These are phyloP conservation scores for Alternaria longipes DNA, from an alignment of 2,329 filamentous ascomycete genomes.

Conservation along the genomic window DNA sequence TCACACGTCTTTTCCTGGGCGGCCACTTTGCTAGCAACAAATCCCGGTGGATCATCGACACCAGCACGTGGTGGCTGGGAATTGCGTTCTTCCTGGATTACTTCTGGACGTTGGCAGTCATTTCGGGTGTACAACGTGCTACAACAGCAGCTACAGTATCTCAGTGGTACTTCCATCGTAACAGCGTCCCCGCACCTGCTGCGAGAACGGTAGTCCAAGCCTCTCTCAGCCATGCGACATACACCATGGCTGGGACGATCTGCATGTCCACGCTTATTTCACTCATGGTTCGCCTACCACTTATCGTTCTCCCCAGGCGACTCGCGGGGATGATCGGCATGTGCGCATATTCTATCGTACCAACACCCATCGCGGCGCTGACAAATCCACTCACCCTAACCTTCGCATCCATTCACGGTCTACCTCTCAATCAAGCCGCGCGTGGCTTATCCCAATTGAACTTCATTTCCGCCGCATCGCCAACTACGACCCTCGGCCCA, in stretches of 20 bases:
- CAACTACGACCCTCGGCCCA: conserved; percentile 71
- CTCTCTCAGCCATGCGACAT: conserved; percentile 80
- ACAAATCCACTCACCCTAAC: conserved; percentile 93
- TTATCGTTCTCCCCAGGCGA: conserved; percentile 82
- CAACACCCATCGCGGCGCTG: conserved; percentile 82
- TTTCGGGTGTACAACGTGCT: conserved; percentile 87
- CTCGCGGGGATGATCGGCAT: conserved; percentile 74
- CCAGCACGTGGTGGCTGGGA: conserved; percentile 95
- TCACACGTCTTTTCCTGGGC: conserved; percentile 92
- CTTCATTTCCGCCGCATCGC: conserved; percentile 76
- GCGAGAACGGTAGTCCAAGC: conserved; percentile 84
- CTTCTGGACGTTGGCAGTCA: conserved; percentile 89
- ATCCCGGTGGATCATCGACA: conserved; percentile 78
- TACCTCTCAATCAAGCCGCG: conserved; percentile 79
- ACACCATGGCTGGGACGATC: conserved; percentile 90
- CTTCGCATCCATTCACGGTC: conserved; percentile 92
- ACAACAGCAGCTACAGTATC: conserved; percentile 95
- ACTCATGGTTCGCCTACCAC: conserved; percentile 81
- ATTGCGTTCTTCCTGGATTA: conserved; percentile 92
- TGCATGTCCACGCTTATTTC: conserved; percentile 86
- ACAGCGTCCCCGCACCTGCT: conserved; percentile 78
- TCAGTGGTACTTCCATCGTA: conserved; percentile 98
- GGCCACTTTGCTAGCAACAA: conserved; percentile 72
- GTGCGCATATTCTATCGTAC: conserved; percentile 80
- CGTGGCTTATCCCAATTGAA: conserved; percentile 82